These are phyloP conservation scores for Aquilaria sinensis DNA, from an alignment of 345 rosid genomes.

Conservation along the genomic window DNA sequence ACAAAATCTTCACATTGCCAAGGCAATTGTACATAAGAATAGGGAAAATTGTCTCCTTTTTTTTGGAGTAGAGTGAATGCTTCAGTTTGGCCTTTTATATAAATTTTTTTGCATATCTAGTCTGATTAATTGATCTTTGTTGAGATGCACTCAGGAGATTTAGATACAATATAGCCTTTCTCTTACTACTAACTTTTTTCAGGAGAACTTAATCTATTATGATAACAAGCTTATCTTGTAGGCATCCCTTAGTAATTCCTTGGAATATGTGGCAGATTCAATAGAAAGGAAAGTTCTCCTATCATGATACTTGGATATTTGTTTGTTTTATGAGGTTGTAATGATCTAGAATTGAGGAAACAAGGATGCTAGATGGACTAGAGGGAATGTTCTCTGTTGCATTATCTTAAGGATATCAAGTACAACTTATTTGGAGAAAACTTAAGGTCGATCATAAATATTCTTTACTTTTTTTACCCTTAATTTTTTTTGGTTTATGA, in stretches of 20 bases:
- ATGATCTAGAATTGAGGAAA: slow-evolving; percentile 4
- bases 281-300: slow-evolving; percentile 71
- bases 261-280: slow-evolving; percentile 95
- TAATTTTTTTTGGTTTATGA: too few species aligned
- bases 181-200: slow-evolving; percentile 17
- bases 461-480: too few species aligned
- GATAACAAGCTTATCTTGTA: slow-evolving; percentile 87
- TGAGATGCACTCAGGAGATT: neutral
- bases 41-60: too few species aligned
- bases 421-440: too few species aligned
- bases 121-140: slow-evolving; percentile 2
- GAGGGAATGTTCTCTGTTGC: too few species aligned
- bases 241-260: slow-evolving; percentile 95
- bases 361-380: neutral
- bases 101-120: neutral
- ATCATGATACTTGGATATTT: neutral
- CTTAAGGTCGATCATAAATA: too few species aligned
- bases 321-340: slow-evolving; percentile 8
- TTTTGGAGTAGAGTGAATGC: too few species aligned
- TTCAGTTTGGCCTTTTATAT: too few species aligned
- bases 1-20: too few species aligned
- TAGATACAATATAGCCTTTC: neutral
- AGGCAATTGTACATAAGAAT: too few species aligned
- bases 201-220: slow-evolving; percentile 95
- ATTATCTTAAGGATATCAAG: too few species aligned